These are phyloP conservation scores for Lecanoromycetidae sp. DNA, from an alignment of 2,329 filamentous ascomycete species.

Conservation along the genomic window DNA sequence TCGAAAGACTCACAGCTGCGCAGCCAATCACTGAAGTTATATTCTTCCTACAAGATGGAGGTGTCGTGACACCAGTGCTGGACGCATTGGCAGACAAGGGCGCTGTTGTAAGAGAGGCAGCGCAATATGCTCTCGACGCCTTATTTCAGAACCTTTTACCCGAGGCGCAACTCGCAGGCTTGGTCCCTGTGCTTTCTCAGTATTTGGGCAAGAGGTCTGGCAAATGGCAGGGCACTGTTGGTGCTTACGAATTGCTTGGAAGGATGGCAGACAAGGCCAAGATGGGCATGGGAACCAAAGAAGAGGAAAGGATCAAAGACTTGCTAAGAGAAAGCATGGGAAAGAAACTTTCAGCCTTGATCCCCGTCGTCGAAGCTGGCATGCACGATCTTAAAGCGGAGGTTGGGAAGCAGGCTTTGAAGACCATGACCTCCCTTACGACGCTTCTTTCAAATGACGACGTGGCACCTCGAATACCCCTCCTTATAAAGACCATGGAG, in stretches of 20 bases:
- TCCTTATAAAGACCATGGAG: constrained; percentile 90
- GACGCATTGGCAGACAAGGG: constrained; percentile 87
- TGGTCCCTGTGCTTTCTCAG: constrained; percentile 61
- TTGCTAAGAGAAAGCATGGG: constrained; percentile 84
- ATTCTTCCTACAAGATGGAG: constrained; percentile 70
- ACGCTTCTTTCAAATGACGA: constrained; percentile 92
- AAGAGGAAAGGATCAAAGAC: constrained; percentile 79
- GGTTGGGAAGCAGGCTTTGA: constrained; percentile 71
- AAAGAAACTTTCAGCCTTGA: constrained; percentile 69
- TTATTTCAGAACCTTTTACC: constrained; percentile 67
- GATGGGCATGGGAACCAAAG: constrained; percentile 68
- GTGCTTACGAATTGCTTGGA: constrained; percentile 70
- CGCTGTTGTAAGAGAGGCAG: constrained; percentile 74
- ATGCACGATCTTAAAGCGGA: constrained; percentile 96
- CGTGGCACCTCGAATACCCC: constrained; percentile 78
- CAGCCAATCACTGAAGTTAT: constrained; percentile 69
- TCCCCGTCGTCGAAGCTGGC: constrained; percentile 78
- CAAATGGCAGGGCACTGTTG: constrained; percentile 95
- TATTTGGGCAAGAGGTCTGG: constrained; percentile 76
- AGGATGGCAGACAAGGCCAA: constrained; percentile 93
- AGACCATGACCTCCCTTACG: constrained; percentile 84
- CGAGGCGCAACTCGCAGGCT: constrained; percentile 70
- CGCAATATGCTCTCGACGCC: constrained; percentile 86
- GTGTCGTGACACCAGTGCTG: constrained; percentile 58
- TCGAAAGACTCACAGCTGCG: constrained; percentile 72